phyloP scores from a whole-genome alignment of 352 stramenopile genomes.

The Phytophthora hibernalis region DNA sequence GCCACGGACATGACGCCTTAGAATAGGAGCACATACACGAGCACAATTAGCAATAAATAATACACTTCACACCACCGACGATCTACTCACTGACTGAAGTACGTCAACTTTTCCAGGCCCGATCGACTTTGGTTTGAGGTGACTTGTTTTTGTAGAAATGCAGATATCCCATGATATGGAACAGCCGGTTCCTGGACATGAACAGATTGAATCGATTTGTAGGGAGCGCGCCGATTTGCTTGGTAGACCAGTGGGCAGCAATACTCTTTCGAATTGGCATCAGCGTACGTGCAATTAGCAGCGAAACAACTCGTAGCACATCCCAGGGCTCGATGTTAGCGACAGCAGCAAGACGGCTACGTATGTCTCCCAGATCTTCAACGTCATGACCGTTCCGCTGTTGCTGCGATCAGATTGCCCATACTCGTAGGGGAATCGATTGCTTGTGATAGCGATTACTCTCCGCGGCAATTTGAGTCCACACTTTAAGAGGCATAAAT shows the following conservation, averaged over 20 bases:
- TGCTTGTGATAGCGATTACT: constrained; percentile 10
- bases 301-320: neutral
- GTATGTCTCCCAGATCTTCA: constrained; percentile 3
- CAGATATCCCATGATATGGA: too few relatives aligned
- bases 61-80: neutral
- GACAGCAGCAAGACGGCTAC: neutral
- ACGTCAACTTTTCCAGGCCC: too few relatives aligned
- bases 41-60: neutral
- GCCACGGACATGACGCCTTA: neutral
- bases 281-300: constrained; percentile 1
- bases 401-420: constrained; percentile 1
- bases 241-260: constrained; percentile 2
- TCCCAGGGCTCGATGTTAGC: constrained; percentile 1
- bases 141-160: too few relatives aligned
- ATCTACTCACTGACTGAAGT: constrained; percentile 7
- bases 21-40: neutral
- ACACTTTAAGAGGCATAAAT: constrained; percentile 15
- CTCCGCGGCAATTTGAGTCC: constrained; percentile 11
- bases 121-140: too few relatives aligned
- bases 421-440: neutral
- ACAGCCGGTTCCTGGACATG: too few relatives aligned
- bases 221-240: neutral
- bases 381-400: neutral
- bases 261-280: neutral
- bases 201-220: neutral